phyloP scores from a whole-genome alignment of 192 early-diverging fungal genomes.

The Coemansia sp. region DNA sequence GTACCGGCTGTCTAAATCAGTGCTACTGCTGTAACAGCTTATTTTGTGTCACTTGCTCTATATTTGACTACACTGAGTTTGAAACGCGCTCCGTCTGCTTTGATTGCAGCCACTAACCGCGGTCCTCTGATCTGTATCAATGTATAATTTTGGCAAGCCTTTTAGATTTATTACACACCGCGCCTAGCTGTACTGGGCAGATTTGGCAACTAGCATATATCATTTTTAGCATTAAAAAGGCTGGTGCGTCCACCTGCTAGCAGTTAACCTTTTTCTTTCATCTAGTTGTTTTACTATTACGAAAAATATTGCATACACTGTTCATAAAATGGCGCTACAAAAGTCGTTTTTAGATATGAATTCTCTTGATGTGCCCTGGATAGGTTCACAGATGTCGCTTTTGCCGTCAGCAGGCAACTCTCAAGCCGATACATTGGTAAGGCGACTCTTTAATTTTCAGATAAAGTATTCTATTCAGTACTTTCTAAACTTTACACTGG shows the following conservation, averaged over 20 bases:
- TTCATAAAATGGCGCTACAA: slow-evolving; percentile 26
- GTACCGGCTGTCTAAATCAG: slow-evolving; percentile 20
- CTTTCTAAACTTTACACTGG: not conserved
- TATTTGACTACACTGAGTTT: slow-evolving; percentile 41
- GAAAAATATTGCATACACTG: not conserved
- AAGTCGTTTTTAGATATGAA: slow-evolving; percentile 43
- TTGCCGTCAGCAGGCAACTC: slow-evolving; percentile 31
- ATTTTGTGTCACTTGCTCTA: slow-evolving; percentile 47
- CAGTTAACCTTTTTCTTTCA: not conserved
- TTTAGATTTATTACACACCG: not conserved
- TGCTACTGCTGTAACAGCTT: slow-evolving; percentile 37
- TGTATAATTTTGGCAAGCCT: not conserved
- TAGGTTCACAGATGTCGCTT: slow-evolving; percentile 16
- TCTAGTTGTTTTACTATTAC: not conserved
- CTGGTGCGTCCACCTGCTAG: not conserved
- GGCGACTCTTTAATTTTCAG: not conserved
- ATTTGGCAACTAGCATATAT: not conserved
- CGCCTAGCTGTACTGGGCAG: not conserved
- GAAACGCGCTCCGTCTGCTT: slow-evolving; percentile 49
- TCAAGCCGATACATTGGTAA: slow-evolving; percentile 42
- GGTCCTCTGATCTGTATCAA: not conserved
- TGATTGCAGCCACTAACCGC: slow-evolving; percentile 36
- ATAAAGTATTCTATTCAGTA: not conserved
- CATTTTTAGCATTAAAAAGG: not conserved
- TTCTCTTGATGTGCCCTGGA: slow-evolving; percentile 21